phyloP scores from a whole-genome alignment of 192 early-diverging fungal genomes.

The Gonapodya prolifera region DNA sequence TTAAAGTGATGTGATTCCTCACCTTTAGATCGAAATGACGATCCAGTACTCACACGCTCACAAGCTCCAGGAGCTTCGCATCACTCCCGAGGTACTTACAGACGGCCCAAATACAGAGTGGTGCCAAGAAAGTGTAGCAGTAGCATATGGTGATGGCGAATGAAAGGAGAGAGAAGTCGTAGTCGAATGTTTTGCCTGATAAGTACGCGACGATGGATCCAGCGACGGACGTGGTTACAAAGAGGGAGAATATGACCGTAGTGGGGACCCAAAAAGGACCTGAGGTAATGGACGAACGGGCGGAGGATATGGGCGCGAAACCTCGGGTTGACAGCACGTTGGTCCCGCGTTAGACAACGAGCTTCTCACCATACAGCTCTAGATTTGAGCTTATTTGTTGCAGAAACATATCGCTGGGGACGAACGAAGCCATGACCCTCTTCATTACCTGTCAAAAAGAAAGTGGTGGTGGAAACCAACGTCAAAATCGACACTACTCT shows the following conservation, averaged over 20 bases:
- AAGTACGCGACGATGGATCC: conserved; percentile 64
- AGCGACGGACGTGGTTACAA: conserved; percentile 84
- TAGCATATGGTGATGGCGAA: conserved; percentile 76
- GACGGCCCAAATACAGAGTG: conserved; percentile 62
- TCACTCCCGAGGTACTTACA: conserved; percentile 76
- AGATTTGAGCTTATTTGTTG: conserved; percentile 71
- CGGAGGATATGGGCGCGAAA: not conserved
- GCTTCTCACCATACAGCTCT: conserved; percentile 73
- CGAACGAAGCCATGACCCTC: conserved; percentile 50
- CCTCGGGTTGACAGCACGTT: not conserved
- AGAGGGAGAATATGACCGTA: conserved; percentile 90
- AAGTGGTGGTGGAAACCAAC: not conserved
- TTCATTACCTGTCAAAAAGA: conserved; percentile 46
- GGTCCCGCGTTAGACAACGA: not conserved
- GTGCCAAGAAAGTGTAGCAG: conserved; percentile 56
- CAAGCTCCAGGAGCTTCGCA: conserved; percentile 72
- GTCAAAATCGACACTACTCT: not conserved
- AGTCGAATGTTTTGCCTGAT: conserved; percentile 34
- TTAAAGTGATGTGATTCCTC: too few species aligned
- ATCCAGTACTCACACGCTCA: conserved; percentile 85
- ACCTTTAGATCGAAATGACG: too few species aligned
- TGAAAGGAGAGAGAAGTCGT: conserved; percentile 71
- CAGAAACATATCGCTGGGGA: conserved; percentile 65
- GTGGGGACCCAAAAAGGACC: conserved; percentile 97
- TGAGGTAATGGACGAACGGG: conserved; percentile 14